A percentile compares a stretch with the other conserved stretches of the same genome.
These are phyloP conservation scores for Tieghemiomyces parasiticus DNA, from an alignment of 192 early-diverging fungal genomes.

Conservation along the genomic window DNA sequence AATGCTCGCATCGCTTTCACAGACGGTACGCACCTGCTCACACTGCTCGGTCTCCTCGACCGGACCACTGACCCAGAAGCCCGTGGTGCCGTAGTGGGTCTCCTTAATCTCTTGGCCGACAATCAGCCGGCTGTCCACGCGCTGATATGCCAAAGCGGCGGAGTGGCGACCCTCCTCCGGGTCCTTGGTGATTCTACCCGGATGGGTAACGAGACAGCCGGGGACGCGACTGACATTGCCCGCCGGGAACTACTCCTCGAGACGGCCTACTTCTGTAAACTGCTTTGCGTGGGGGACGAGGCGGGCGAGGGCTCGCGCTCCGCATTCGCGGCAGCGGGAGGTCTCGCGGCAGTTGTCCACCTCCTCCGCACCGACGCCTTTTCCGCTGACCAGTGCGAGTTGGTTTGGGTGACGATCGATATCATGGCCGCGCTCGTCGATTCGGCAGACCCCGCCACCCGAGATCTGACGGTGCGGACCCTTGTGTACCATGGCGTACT, in stretches of 20 bases:
- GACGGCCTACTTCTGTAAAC: not conserved
- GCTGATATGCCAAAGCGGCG: not conserved
- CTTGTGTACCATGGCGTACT: not conserved
- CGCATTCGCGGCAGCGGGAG: not conserved
- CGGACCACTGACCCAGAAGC: not conserved
- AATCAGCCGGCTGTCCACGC: not conserved
- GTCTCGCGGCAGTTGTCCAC: not conserved
- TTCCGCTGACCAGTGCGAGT: not conserved
- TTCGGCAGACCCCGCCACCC: not conserved
- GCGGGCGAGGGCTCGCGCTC: not conserved
- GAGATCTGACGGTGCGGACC: not conserved
- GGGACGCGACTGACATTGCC: not conserved
- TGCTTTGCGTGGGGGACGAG: constrained; percentile 2
- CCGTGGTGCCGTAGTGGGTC: not conserved
- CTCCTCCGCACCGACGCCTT: not conserved
- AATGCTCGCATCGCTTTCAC: not conserved
- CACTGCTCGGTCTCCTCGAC: not conserved
- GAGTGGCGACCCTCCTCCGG: not conserved
- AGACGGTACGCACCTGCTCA: not conserved
- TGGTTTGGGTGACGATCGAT: constrained; percentile 4
- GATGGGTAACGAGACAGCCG: not conserved
- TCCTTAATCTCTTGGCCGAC: not conserved
- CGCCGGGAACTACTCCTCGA: not conserved
- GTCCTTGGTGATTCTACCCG: not conserved
- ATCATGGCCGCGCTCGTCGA: not conserved